Evolutionary conservation across 2,329 filamentous ascomycete genomes (phyloP), one percentile per base, ranked within the genome.

Genomic region (Trichoderma pleuroti): DNA sequence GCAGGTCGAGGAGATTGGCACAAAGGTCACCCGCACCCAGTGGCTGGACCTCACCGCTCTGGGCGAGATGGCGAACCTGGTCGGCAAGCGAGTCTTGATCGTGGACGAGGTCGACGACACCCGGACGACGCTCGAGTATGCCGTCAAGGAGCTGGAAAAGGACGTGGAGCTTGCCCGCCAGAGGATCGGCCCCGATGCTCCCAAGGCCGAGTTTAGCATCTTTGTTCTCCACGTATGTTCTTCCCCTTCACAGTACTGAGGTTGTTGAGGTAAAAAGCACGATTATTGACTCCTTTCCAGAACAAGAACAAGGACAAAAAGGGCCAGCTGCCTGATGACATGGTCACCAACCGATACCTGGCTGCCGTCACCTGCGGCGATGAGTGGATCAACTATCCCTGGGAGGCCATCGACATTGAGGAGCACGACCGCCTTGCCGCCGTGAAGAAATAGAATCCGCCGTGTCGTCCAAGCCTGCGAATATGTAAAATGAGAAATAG

Each of bases 271-370:
- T n/a, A 30, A 18, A 26, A 9, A 5, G 0, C 3, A 52, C 10
- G 2, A 8, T 63, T 21, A 18, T 59, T 69, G 12, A 69, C 67
- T 16, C 11, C 34, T 2, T 6, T 11, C 72, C 75, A 93, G 91
- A 99, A 99, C 87, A 99, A 99, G 89, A 90, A 98, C 83, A 98
- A 99, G 88, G 74, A 84, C 69, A 99, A 99, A 90, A 97, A 98
- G 87, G 96, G 96, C 68, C 83, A 83, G 24, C 86, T 99, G 70
- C 94, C 96, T 12, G 78, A 88, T 24, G 90, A 93, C 46, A 93
- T 98, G 88, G 85, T 95, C 74, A 83, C 90, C 69, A 87, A 88
- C 70, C 87, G 91, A 76, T 99, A 99, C 83, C 82, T 92, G 75
- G 96, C 96, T 26, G 93, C 96, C 26, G 86, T 91, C 78, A 98